Evolutionary conservation across 2,329 filamentous ascomycete genomes (phyloP).

Genomic region (Aspergillus sojae): DNA sequence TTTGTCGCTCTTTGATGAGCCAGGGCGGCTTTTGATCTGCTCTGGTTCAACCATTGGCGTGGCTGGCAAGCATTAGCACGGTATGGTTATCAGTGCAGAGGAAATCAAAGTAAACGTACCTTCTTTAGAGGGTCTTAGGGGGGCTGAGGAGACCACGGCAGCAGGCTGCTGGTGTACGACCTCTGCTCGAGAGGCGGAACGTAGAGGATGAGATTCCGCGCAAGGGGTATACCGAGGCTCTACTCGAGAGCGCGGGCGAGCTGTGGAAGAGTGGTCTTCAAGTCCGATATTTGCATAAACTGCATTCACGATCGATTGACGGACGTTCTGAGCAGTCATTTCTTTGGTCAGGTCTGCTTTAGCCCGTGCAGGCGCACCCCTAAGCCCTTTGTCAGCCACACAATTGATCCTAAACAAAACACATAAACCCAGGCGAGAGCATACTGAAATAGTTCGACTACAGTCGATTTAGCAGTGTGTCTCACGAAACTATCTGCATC

Average conservation of each 20-base stretch:
- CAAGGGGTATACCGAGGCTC: slow-evolving; percentile 19
- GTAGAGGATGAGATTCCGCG: slow-evolving; percentile 21
- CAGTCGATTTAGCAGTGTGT: slow-evolving; percentile 77
- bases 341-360: slow-evolving; percentile 89
- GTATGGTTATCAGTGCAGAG: background rate
- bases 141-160: background rate
- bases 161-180: background rate
- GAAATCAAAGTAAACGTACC: background rate
- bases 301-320: slow-evolving; percentile 79
- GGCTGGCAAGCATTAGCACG: slow-evolving; percentile 5
- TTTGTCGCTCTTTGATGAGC: slow-evolving; percentile 24
- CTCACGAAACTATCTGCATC: slow-evolving; percentile 87
- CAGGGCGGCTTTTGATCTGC: slow-evolving; percentile 21
- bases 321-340: slow-evolving; percentile 79
- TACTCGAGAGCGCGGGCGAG: slow-evolving; percentile 30
- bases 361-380: slow-evolving; percentile 76
- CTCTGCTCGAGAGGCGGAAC: background rate
- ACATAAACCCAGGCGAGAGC: slow-evolving; percentile 20
- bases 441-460: slow-evolving; percentile 84
- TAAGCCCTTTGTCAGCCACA: slow-evolving; percentile 34
- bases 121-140: background rate
- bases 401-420: slow-evolving; percentile 5
- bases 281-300: slow-evolving; percentile 76
- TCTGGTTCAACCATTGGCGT: slow-evolving; percentile 25
- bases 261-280: slow-evolving; percentile 26